Percentiles rank a stretch among this genome's conserved stretches.
These are phyloP conservation scores for Taphrina flavorubra DNA, from an alignment of 1,139 yeast species.

Conservation along the genomic window DNA sequence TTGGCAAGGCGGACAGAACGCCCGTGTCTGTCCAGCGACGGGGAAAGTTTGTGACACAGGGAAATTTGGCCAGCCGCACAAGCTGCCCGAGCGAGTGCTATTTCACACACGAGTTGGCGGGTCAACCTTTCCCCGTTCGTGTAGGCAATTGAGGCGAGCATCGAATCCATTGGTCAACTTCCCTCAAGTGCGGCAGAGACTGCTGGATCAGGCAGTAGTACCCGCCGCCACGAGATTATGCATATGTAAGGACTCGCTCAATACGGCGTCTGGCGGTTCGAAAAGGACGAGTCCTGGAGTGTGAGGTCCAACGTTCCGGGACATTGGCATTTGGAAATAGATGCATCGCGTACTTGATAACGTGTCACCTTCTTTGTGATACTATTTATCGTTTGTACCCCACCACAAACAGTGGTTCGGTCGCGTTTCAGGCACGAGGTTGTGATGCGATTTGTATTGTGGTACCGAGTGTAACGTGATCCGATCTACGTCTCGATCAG, in stretches of 20 bases:
- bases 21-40: neutral
- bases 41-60: slow-evolving; percentile 9
- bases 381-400: no score
- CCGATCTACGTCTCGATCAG: neutral
- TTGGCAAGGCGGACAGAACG: neutral
- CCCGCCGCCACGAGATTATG: no score
- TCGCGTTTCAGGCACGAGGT: neutral
- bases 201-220: neutral
- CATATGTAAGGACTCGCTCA: no score
- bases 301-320: no score
- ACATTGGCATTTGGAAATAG: no score
- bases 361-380: no score
- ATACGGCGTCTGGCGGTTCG: no score
- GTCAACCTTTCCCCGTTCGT: neutral
- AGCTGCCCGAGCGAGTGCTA: slow-evolving; percentile 7
- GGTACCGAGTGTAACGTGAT: neutral
- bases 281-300: no score
- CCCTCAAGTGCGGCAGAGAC: neutral
- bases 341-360: no score
- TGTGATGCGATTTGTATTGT: neutral
- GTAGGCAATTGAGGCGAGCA: neutral
- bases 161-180: no score
- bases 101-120: neutral
- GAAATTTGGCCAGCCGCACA: neutral
- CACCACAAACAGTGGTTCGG: no score